Conservation (phyloP, 768 basidiomycete genomes). For the Basidioascus undulatus region DNA sequence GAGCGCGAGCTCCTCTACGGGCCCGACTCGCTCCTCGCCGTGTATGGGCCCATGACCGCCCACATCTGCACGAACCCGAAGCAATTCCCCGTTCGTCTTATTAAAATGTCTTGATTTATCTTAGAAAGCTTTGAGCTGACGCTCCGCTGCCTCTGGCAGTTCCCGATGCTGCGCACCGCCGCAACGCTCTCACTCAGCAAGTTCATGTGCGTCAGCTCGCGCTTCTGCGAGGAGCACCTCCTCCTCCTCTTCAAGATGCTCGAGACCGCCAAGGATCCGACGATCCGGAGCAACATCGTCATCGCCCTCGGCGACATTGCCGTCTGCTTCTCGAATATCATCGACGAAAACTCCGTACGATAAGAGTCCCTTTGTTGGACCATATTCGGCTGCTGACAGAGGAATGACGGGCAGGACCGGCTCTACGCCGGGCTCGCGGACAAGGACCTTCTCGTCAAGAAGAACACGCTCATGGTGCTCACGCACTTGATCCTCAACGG, state of each 20-base stretch:
- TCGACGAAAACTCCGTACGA: slow-evolving; percentile 95
- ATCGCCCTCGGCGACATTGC: slow-evolving; percentile 95
- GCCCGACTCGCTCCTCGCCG: slow-evolving; percentile 46
- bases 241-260: slow-evolving; percentile 77
- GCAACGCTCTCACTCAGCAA: slow-evolving; percentile 80
- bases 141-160: slow-evolving; percentile 26
- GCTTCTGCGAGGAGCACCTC: slow-evolving; percentile 77
- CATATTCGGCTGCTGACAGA: slow-evolving; percentile 8
- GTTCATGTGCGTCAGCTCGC: slow-evolving; percentile 80
- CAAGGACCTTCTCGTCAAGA: slow-evolving; percentile 69
- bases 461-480: slow-evolving; percentile 96
- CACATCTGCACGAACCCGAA: slow-evolving; percentile 76
- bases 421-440: slow-evolving; percentile 86
- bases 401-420: slow-evolving; percentile 44
- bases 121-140: not conserved
- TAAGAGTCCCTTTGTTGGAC: not conserved
- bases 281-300: slow-evolving; percentile 83
- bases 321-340: slow-evolving; percentile 87
- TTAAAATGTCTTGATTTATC: not conserved
- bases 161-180: slow-evolving; percentile 58
- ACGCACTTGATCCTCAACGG: slow-evolving; percentile 64
- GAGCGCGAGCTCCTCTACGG: slow-evolving; percentile 78
- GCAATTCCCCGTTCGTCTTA: slow-evolving; percentile 2
- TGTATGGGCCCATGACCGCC: slow-evolving; percentile 75
- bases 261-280: slow-evolving; percentile 69